Conservation (phyloP, 2,329 filamentous ascomycete species). For the Endocalyx cinctus region DNA sequence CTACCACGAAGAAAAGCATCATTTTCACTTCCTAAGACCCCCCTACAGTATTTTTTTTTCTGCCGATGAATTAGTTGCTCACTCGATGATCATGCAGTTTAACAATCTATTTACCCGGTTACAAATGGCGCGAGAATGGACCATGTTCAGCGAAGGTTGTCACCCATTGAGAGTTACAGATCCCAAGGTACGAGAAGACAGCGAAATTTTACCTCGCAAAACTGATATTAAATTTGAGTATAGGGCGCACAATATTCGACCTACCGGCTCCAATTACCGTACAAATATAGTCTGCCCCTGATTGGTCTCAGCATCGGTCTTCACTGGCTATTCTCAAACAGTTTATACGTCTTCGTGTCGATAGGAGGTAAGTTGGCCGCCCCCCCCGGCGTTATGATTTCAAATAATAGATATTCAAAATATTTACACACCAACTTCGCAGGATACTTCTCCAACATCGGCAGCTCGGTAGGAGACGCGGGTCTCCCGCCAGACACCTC, state of each 20-base stretch:
- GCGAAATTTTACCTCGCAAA: not conserved
- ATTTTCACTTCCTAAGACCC: too few relatives aligned
- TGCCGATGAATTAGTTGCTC: too few relatives aligned
- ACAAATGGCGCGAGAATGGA: not conserved
- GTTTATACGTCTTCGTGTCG: constrained; percentile 5
- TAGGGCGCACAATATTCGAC: not conserved
- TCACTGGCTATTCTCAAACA: constrained; percentile 9
- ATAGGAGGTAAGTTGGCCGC: constrained; percentile 2
- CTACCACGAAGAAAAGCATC: too few relatives aligned
- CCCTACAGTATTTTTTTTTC: too few relatives aligned
- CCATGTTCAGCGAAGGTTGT: not conserved
- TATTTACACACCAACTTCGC: too few relatives aligned
- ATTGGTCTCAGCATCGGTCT: constrained; percentile 3
- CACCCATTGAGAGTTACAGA: not conserved
- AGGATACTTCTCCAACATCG: too few relatives aligned
- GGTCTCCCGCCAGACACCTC: too few relatives aligned
- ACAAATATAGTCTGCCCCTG: constrained; percentile 8
- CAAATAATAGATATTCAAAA: too few relatives aligned
- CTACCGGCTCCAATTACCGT: constrained; percentile 8
- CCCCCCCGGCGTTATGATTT: too few relatives aligned
- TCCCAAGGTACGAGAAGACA: not conserved
- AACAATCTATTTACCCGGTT: not conserved
- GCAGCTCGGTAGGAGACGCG: too few relatives aligned
- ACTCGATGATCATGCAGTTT: too few relatives aligned
- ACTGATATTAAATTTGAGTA: not conserved